Conservation (phyloP, 768 basidiomycete genomes). For the Tremella mesenterica region DNA sequence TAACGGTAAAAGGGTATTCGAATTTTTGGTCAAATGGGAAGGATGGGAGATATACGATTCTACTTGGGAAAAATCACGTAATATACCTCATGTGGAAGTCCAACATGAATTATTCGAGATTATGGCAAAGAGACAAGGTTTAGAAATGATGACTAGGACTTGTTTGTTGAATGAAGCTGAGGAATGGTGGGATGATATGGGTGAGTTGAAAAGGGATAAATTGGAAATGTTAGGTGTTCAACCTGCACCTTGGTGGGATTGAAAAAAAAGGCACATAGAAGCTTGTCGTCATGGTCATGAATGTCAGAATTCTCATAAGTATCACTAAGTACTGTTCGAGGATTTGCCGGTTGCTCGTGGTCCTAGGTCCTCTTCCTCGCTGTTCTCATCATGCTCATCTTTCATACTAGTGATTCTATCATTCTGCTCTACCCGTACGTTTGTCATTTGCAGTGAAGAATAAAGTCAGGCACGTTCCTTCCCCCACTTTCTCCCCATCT, state of each 20-base stretch:
- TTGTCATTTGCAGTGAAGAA: too few relatives aligned
- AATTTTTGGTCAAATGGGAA: constrained; percentile 6
- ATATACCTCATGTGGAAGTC: background rate
- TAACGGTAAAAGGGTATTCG: background rate
- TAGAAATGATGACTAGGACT: background rate
- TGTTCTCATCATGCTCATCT: too few relatives aligned
- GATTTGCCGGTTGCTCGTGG: too few relatives aligned
- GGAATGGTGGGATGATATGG: constrained; percentile 6
- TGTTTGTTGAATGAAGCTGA: constrained; percentile 4
- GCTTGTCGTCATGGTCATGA: too few relatives aligned
- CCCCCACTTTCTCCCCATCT: too few relatives aligned
- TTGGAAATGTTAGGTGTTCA: background rate
- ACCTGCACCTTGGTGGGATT: background rate
- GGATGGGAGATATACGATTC: constrained; percentile 3
- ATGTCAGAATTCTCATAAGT: too few relatives aligned
- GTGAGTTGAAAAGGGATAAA: background rate
- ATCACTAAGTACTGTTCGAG: too few relatives aligned
- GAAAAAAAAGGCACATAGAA: too few relatives aligned
- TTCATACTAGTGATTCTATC: too few relatives aligned
- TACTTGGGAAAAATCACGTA: background rate
- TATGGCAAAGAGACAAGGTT: background rate
- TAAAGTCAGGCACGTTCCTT: too few relatives aligned
- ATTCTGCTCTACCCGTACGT: too few relatives aligned
- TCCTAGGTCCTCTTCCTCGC: too few relatives aligned
- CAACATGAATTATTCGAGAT: background rate